Evolutionary conservation across 345 rosid species (phyloP), one percentile per base, ranked within the genome.

Genomic region (Litchi chinensis): DNA sequence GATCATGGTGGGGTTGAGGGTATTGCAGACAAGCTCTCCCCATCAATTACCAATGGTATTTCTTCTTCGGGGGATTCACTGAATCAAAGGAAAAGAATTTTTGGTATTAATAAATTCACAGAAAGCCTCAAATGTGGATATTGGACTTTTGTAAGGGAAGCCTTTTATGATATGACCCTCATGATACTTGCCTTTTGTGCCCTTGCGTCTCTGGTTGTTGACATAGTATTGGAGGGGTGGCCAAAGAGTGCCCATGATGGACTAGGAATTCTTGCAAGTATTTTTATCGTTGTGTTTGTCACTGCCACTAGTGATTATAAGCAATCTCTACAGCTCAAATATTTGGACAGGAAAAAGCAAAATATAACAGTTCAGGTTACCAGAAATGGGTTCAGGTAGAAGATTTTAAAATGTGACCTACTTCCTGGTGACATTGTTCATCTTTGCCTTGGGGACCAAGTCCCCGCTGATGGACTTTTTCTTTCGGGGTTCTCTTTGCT

Each of bases 401-500:
- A 84, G 60, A 82, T 91, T 28, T 92, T 92, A 16, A 91, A 88
- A 57, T 88, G 84, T 81, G 98, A 93, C 67, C 79, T 93, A 41
- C 92, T 93, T 67, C 86, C 93, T 40, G 98, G 97, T 2, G 98
- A 91, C 81, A 76, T 91, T 68, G 97, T 91, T 67, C 91, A 82
- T 79, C 91, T 92, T 80, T 86, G 85, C 67, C 87, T 85, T 5
- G 98, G 98, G 13, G 95, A 92, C 78, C 93, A 89, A 85, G 87
- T 92, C 65, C 98, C 95, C 0, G 93, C 95, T 50, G 96, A 93
- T 82, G 96, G 96, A 57, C 88, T 92, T 79, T 88, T 92, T 79
- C 43, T 87, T 70, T 84, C 89, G 0, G 94, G 90, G 40, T 86
- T 83, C 68, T 87, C 92, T 48, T 85, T 90, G 39, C 80, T 86